phyloP scores from a whole-genome alignment of 257 asterid genomes.

The Ballota nigra region DNA sequence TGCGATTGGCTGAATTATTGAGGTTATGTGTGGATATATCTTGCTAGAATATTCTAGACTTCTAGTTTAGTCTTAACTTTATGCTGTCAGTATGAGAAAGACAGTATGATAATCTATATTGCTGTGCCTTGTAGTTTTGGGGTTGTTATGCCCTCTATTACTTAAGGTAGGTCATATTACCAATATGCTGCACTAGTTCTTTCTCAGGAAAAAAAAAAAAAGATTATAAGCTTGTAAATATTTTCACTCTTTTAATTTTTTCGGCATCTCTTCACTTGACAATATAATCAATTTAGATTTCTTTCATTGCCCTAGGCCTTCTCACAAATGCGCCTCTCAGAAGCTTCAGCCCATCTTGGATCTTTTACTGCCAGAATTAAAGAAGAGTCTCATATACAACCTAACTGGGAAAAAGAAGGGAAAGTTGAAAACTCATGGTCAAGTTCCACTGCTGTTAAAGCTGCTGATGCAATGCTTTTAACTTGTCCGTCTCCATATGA shows the following conservation, averaged over 20 bases:
- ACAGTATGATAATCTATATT: neutral
- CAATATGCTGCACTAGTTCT: neutral
- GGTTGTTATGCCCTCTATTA: neutral
- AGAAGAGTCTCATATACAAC: constrained; percentile 68
- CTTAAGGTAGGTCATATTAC: constrained; percentile 5
- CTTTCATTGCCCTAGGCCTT: constrained; percentile 59
- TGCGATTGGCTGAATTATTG: constrained; percentile 14
- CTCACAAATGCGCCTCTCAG: constrained; percentile 96
- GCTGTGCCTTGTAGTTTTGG: neutral
- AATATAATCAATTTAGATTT: constrained; percentile 18
- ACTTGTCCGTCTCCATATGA: constrained; percentile 91
- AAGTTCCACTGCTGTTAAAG: constrained; percentile 73
- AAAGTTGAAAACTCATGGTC: constrained; percentile 63
- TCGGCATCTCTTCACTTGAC: constrained; percentile 1
- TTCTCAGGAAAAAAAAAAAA: neutral
- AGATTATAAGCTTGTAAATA: constrained; percentile 1
- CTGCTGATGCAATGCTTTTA: constrained; percentile 87
- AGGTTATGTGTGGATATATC: neutral
- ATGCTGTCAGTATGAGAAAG: constrained; percentile 13
- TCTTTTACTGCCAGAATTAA: constrained; percentile 82
- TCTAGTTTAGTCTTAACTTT: constrained; percentile 12
- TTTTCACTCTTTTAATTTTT: constrained; percentile 8
- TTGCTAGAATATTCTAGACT: constrained; percentile 11
- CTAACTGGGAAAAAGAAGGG: constrained; percentile 56
- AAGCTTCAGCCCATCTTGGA: constrained; percentile 94